Conservation (phyloP, 2,329 filamentous ascomycete species). For the Clarireedia monteithiana region DNA sequence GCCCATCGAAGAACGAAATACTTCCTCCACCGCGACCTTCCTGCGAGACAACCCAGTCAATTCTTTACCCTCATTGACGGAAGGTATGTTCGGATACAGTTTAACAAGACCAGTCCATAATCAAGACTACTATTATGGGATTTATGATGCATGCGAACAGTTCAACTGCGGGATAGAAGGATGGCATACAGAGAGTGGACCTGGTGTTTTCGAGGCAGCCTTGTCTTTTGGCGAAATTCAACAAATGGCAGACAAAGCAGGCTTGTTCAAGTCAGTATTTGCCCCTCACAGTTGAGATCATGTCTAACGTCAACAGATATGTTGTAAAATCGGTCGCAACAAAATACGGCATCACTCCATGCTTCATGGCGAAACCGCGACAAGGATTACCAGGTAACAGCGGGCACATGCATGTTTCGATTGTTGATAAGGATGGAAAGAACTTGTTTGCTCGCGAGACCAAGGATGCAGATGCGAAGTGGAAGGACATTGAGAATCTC, state of each 20-base stretch:
- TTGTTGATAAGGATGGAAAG: slow-evolving; percentile 70
- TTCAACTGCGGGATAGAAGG: slow-evolving; percentile 82
- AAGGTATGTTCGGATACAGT: slow-evolving; percentile 95
- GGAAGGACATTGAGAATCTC: slow-evolving; percentile 67
- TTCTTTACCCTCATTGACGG: slow-evolving; percentile 70
- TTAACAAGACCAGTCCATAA: slow-evolving; percentile 82
- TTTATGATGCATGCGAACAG: slow-evolving; percentile 71
- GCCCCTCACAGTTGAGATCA: neutral
- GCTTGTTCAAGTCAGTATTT: slow-evolving; percentile 69
- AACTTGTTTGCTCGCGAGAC: slow-evolving; percentile 75
- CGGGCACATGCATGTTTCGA: slow-evolving; percentile 89
- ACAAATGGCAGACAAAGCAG: slow-evolving; percentile 85
- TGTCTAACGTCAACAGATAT: slow-evolving; percentile 42
- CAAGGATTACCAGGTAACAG: slow-evolving; percentile 89
- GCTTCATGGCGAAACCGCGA: slow-evolving; percentile 97
- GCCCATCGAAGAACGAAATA: slow-evolving; percentile 46
- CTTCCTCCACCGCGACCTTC: slow-evolving; percentile 65
- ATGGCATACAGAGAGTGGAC: slow-evolving; percentile 92
- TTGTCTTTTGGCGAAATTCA: slow-evolving; percentile 83
- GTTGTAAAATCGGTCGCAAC: slow-evolving; percentile 83
- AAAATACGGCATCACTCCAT: slow-evolving; percentile 86
- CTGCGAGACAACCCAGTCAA: slow-evolving; percentile 65
- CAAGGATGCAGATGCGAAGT: slow-evolving; percentile 63
- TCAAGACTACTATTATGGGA: slow-evolving; percentile 83
- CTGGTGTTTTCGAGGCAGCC: slow-evolving; percentile 91